phyloP scores from a whole-genome alignment of 2,329 filamentous ascomycete species.

The Cercospora nicotianae region DNA sequence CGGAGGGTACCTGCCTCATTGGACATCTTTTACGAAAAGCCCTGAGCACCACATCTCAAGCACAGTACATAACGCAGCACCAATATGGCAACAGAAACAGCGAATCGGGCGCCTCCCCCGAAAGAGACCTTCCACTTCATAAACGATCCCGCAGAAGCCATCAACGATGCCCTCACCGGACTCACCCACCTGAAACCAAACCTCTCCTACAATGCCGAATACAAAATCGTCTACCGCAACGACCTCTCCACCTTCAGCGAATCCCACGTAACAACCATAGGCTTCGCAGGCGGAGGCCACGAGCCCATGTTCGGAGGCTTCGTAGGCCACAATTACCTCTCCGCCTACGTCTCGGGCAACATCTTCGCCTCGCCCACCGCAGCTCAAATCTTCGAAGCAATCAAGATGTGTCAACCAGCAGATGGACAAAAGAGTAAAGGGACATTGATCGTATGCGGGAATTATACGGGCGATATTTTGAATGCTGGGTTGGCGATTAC shows the following conservation, averaged over 20 bases:
- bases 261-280: conserved; percentile 40
- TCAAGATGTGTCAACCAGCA: conserved; percentile 52
- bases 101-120: conserved; percentile 23
- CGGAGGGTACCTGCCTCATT: neutral
- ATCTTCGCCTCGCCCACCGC: conserved; percentile 65
- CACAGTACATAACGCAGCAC: neutral
- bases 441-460: conserved; percentile 62
- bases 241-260: conserved; percentile 37
- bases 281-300: conserved; percentile 42
- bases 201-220: conserved; percentile 38
- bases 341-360: conserved; percentile 61
- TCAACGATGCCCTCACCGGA: conserved; percentile 40
- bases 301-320: conserved; percentile 66
- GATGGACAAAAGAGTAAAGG: conserved; percentile 39
- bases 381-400: conserved; percentile 61
- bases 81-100: conserved; percentile 31
- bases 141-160: conserved; percentile 38
- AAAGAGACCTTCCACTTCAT: conserved; percentile 43
- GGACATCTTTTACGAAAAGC: neutral
- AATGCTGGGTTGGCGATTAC: conserved; percentile 63
- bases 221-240: conserved; percentile 41
- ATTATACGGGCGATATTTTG: conserved; percentile 65
- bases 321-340: conserved; percentile 62
- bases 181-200: conserved; percentile 39
- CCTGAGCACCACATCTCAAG: neutral